Evolutionary conservation across 2,329 filamentous ascomycete species (phyloP), one percentile per base, ranked within the genome.

Genomic region (Claviceps fusiformis): DNA sequence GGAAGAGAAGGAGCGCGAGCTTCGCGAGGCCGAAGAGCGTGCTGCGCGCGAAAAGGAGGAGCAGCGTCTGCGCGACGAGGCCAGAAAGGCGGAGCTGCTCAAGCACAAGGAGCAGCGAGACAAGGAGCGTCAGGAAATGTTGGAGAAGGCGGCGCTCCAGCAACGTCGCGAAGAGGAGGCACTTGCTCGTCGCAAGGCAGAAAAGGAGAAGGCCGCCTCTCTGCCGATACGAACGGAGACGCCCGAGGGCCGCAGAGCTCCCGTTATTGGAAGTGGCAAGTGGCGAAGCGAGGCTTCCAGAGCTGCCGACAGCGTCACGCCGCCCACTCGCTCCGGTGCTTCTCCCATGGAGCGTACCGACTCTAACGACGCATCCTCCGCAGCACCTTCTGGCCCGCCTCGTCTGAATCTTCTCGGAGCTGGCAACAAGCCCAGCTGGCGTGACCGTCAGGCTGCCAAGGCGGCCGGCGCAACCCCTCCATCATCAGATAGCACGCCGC

Each of bases 131-230:
- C 79, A 95, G 71, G 86, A 90, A 69, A 72, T 74, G 57, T 67
- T 79, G 59, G 82, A 85, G 72, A 80, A 78, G 70, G 79, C 77
- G 50, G 81, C 81, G 13, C 72, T 81, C 62, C 92, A 96, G 72
- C 83, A 82, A 63, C 81, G 89, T 66, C 84, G 88, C 68, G 91
- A 95, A 70, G 90, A 93, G 63, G 91, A 95, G 70, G 91, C 89
- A 17, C 82, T 91, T 71, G 86, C 86, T 61, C 82, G 86, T 63
- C 82, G 80, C 69, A 81, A 78, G 65, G 84, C 78, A 57, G 82
- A 82, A 69, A 88, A 81, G 71, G 80, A 79, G 64, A 73, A 73
- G 62, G 67, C 50, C 33, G 24, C 50, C 29, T 24, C 57, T 19
- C 50, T 56, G 52, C 58, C 49, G 48, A 54, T 48, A 8, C 56